These are phyloP conservation scores for Waltiozyma sp. DNA, from an alignment of 1,139 yeast genomes.

Conservation along the genomic window DNA sequence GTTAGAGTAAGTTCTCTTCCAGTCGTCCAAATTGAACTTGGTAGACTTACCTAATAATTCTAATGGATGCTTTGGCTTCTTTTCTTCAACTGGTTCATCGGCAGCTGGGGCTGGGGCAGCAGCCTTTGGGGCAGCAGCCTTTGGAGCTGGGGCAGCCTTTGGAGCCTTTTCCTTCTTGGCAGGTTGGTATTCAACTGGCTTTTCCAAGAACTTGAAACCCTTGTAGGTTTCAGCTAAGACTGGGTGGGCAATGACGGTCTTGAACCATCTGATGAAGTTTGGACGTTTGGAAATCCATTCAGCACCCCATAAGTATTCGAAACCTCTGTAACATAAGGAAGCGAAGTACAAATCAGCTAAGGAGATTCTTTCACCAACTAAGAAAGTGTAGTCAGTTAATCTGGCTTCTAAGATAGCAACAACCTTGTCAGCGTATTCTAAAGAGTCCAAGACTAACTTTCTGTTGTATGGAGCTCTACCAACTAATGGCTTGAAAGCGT, in stretches of 20 bases:
- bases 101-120: conserved; percentile 27
- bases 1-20: conserved; percentile 97
- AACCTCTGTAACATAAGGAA: conserved; percentile 50
- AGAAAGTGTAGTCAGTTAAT: conserved; percentile 68
- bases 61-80: conserved; percentile 86
- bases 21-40: conserved; percentile 68
- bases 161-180: conserved; percentile 69
- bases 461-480: conserved; percentile 68
- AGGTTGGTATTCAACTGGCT: conserved; percentile 57
- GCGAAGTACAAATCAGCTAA: conserved; percentile 74
- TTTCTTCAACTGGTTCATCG: conserved; percentile 30
- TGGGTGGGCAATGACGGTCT: conserved; percentile 52
- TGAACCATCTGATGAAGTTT: conserved; percentile 75
- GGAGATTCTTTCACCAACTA: conserved; percentile 84
- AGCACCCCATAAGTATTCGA: conserved; percentile 55
- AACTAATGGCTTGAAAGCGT: conserved; percentile 30
- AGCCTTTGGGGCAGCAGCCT: conserved; percentile 19
- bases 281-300: conserved; percentile 76
- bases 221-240: conserved; percentile 36
- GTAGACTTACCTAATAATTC: conserved; percentile 67
- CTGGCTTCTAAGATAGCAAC: conserved; percentile 46
- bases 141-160: conserved; percentile 23
- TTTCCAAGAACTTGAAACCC: conserved; percentile 48
- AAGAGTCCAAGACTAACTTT: conserved; percentile 54
- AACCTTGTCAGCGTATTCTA: conserved; percentile 28